phyloP scores from a whole-genome alignment of 352 stramenopile species.

The Elongisporangium senticosum region DNA sequence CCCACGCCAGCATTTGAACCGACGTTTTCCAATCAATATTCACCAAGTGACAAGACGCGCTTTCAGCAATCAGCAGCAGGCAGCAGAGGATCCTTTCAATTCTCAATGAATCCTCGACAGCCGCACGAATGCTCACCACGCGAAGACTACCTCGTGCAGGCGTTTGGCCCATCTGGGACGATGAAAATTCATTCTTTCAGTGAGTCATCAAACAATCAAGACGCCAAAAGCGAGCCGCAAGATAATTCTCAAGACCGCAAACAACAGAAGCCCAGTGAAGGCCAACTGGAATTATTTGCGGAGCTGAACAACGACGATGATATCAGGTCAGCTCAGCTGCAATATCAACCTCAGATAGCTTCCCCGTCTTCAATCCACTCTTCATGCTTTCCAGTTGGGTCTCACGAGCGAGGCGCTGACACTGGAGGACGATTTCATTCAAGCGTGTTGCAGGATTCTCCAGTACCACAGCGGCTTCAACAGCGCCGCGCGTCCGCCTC shows the following conservation, averaged over 20 bases:
- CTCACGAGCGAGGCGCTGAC: neutral
- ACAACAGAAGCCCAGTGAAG: neutral
- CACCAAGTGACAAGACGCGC: neutral
- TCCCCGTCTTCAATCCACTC: neutral
- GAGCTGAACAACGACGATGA: neutral
- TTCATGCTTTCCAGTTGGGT: neutral
- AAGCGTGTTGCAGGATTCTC: neutral
- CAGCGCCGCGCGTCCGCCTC: neutral
- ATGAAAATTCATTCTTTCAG: slow-evolving; percentile 35
- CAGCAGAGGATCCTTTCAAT: neutral
- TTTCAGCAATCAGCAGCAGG: neutral
- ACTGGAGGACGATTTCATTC: neutral
- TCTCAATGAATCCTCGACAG: slow-evolving; percentile 10
- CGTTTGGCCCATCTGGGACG: slow-evolving; percentile 41
- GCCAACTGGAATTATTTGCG: neutral
- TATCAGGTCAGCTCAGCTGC: slow-evolving; percentile 18
- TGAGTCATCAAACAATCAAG: neutral
- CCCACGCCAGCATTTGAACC: neutral
- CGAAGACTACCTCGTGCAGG: slow-evolving; percentile 66
- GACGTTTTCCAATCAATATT: slow-evolving; percentile 5
- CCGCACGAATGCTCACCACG: slow-evolving; percentile 49
- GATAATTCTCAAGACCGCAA: neutral
- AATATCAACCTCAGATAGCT: slow-evolving; percentile 2
- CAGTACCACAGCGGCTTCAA: slow-evolving; percentile 1
- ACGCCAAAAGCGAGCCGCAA: neutral